These are phyloP conservation scores for Aspergillus carbonarius DNA, from an alignment of 2,329 filamentous ascomycete genomes.

Conservation along the genomic window DNA sequence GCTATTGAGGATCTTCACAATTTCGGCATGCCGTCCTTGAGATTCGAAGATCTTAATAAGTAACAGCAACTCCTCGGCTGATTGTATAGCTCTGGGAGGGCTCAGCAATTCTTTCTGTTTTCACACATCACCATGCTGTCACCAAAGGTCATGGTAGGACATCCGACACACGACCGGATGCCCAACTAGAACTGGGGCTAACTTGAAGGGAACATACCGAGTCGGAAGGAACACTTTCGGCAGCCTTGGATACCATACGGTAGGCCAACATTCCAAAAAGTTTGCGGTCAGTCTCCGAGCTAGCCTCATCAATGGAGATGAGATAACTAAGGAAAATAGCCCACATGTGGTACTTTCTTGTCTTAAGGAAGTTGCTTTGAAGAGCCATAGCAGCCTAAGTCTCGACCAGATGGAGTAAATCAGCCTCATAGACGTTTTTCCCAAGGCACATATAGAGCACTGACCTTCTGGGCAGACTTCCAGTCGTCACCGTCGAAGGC, in stretches of 20 bases:
- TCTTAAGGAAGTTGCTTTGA: slow-evolving; percentile 50
- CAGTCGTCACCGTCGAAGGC: slow-evolving; percentile 45
- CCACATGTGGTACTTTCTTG: slow-evolving; percentile 51
- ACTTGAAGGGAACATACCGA: slow-evolving; percentile 35
- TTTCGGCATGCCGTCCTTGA: slow-evolving; percentile 41
- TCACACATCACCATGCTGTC: slow-evolving; percentile 20
- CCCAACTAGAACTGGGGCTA: not conserved
- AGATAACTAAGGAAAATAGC: slow-evolving; percentile 49
- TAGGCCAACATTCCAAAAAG: slow-evolving; percentile 53
- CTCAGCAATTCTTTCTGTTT: slow-evolving; percentile 43
- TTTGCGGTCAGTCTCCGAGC: slow-evolving; percentile 44
- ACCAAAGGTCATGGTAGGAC: slow-evolving; percentile 4
- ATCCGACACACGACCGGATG: no score
- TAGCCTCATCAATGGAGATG: slow-evolving; percentile 35
- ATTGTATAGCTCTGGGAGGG: slow-evolving; percentile 46
- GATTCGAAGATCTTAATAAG: slow-evolving; percentile 45
- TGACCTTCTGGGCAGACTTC: slow-evolving; percentile 51
- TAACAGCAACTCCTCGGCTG: slow-evolving; percentile 47
- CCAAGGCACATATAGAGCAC: slow-evolving; percentile 11
- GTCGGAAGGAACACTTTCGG: slow-evolving; percentile 43
- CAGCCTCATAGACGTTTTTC: not conserved
- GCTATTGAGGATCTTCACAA: slow-evolving; percentile 44
- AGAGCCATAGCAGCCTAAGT: slow-evolving; percentile 50
- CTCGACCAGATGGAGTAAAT: slow-evolving; percentile 5
- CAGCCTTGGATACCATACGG: slow-evolving; percentile 50